Base-by-base conservation (phyloP, 2,329 filamentous ascomycete genomes). In the Chalara sp. region DNA sequence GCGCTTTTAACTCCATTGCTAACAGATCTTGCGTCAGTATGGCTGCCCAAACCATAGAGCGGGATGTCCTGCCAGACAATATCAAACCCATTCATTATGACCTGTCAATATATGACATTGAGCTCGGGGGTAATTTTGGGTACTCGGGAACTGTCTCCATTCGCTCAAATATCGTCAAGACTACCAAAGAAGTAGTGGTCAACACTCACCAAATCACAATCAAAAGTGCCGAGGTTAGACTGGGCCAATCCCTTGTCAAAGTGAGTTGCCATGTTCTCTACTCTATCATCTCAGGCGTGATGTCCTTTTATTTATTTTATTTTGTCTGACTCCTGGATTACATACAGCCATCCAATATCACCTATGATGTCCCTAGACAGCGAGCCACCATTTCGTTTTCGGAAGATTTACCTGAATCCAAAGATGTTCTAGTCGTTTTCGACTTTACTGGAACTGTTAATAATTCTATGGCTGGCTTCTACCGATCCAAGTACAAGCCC, bases 401-500 rank as follows among this genome's bases (percentile, higher is more conserved):
- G 33, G 75, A 87, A 57, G 83, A 87, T 63, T 73, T 96, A 33
- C 78, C 84, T 13, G 74, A 79, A 32, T 78, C 84, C 29, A 75
- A 83, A 53, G 82, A 87, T 65, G 84, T 85, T 29, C 66, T 75
- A 5, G 69, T 96, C 41, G 74, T 77, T 44, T 80, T 96, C 64
- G 76, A 81, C 21, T 96, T 93, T 64, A 78, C 86, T 61, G 91
- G 89, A 53, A 84, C 78, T 53, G 86, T 95, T 70, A 96, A 95
- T 75, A 88, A 89, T 65, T 81, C 86, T 57, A 95, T 96, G 89
- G 86, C 88, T 53, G 90, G 91, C 40, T 96, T 96, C 76, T 96
- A 93, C 71, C 84, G 90, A 58, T 91, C 88, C 64, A 90, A 93
- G 73, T 99, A 99, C 72, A 95, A 89, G 75, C 89, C 91, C 13